Evolutionary conservation across 352 stramenopile genomes (phyloP), one percentile per base, ranked within the genome.

Genomic region (Pythium chondricola): DNA sequence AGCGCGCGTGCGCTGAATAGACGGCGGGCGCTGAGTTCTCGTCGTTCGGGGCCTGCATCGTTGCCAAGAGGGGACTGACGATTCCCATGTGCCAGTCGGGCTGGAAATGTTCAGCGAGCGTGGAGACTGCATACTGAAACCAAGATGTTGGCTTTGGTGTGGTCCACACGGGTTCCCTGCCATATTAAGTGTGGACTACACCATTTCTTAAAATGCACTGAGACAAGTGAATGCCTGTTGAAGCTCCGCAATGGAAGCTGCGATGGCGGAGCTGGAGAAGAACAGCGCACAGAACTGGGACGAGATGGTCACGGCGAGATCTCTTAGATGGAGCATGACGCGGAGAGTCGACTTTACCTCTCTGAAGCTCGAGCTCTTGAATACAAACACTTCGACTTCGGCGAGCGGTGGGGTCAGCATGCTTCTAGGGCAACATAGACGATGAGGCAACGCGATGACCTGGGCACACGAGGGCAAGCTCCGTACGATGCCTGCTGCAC

Each of bases 351-450:
- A 32, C 11, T 4, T 11, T 17, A 83, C 74, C 69, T 86, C 71
- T 48, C 64, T 72, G 63, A 83, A 84, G 39, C 24, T 74, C n/a
- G 52, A 43, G 54, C 71, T 73, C 52, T 77, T 81, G 45, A 67
- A 65, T 14, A 68, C 65, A 36, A 83, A 62, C 38, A 63, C 56
- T 53, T 86, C 71, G 20, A 80, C 60, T 30, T 80, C 71, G 9
- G 31, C 33, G 31, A 84, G 75, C 14, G 67, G 74, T 35, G 74
- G 74, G 14, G 71, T 71, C 20, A 33, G 8, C 29, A 53, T 63
- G 30, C 76, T 46, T 16, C 39, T 44, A 32, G 20, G 9, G 21
- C 25, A 30, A 5, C 3, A 36, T 8, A 8, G 13, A 22, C 29
- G 29, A 33, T 33, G 29, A 33, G 29, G 8, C 29, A 33, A 13